Evolutionary conservation across 257 asterid genomes (phyloP).

Genomic region (Rhazya stricta): DNA sequence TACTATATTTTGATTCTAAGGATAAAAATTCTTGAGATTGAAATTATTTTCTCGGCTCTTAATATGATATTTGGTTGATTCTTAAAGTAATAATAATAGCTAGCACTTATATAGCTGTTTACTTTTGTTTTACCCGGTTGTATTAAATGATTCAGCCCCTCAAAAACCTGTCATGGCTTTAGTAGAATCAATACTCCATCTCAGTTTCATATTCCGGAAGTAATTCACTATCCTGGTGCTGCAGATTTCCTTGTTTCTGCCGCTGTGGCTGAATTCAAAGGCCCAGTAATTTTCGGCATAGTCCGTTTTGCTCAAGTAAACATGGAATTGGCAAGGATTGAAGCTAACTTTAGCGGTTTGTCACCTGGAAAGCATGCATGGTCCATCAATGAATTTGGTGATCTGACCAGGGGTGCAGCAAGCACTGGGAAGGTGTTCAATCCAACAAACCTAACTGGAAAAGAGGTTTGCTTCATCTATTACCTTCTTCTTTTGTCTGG

Average conservation of each 20-base stretch:
- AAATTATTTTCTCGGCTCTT: background rate
- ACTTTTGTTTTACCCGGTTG: background rate
- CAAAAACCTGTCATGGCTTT: background rate
- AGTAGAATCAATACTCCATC: background rate
- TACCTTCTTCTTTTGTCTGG: background rate
- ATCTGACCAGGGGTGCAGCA: slow-evolving; percentile 80
- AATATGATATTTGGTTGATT: background rate
- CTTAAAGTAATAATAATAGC: background rate
- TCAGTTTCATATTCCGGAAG: background rate
- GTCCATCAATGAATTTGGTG: slow-evolving; percentile 89
- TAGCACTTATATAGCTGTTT: background rate
- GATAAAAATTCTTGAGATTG: background rate
- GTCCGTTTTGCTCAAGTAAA: slow-evolving; percentile 89
- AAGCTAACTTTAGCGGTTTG: slow-evolving; percentile 90
- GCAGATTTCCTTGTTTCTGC: slow-evolving; percentile 88
- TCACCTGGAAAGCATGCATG: slow-evolving; percentile 80
- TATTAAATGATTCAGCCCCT: background rate
- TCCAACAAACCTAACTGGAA: slow-evolving; percentile 34
- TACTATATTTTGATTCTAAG: background rate
- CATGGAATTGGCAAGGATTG: slow-evolving; percentile 77
- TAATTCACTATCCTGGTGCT: slow-evolving; percentile 3
- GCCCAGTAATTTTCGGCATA: slow-evolving; percentile 73
- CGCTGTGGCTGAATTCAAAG: slow-evolving; percentile 91
- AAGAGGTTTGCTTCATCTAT: slow-evolving; percentile 33
- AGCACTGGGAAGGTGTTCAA: slow-evolving; percentile 79